phyloP scores from a whole-genome alignment of 2,329 filamentous ascomycete genomes.

The Epichloe amarillans region DNA sequence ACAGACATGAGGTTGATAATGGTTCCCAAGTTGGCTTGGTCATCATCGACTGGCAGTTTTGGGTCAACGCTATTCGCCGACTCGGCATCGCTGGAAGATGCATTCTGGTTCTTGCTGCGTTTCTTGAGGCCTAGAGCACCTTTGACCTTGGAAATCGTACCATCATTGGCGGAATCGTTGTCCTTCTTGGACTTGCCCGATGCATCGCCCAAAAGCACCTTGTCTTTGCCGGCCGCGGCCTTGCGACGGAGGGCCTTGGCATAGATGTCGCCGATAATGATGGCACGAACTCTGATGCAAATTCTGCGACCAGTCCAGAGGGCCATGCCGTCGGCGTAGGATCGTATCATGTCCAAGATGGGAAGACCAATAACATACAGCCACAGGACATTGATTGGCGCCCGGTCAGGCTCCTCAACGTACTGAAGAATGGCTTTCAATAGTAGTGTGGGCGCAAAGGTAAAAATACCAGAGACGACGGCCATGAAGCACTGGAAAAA shows the following conservation, averaged over 20 bases:
- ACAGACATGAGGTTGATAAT: slow-evolving; percentile 99
- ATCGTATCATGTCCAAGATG: slow-evolving; percentile 66
- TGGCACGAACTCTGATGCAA: slow-evolving; percentile 82
- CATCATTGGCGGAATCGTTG: slow-evolving; percentile 20
- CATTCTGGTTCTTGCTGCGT: slow-evolving; percentile 34
- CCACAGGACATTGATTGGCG: slow-evolving; percentile 82
- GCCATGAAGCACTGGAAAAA: slow-evolving; percentile 72
- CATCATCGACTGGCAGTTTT: slow-evolving; percentile 32
- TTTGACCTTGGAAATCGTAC: slow-evolving; percentile 37
- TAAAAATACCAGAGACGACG: slow-evolving; percentile 65
- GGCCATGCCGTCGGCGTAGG: slow-evolving; percentile 71
- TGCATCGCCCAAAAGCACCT: slow-evolving; percentile 48
- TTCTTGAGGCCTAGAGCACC: slow-evolving; percentile 48
- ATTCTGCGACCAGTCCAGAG: slow-evolving; percentile 91
- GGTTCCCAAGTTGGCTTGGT: slow-evolving; percentile 86
- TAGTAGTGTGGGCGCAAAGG: slow-evolving; percentile 82
- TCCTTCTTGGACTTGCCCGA: slow-evolving; percentile 23
- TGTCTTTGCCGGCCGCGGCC: slow-evolving; percentile 65
- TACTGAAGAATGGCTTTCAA: slow-evolving; percentile 87
- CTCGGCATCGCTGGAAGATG: slow-evolving; percentile 20
- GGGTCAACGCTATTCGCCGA: slow-evolving; percentile 22
- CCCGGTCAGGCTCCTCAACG: slow-evolving; percentile 66
- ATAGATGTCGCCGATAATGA: slow-evolving; percentile 96
- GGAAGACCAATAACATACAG: slow-evolving; percentile 88
- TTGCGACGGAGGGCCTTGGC: slow-evolving; percentile 88